phyloP scores from a whole-genome alignment of 805 yeast genomes.

The Candida tallmaniae region DNA sequence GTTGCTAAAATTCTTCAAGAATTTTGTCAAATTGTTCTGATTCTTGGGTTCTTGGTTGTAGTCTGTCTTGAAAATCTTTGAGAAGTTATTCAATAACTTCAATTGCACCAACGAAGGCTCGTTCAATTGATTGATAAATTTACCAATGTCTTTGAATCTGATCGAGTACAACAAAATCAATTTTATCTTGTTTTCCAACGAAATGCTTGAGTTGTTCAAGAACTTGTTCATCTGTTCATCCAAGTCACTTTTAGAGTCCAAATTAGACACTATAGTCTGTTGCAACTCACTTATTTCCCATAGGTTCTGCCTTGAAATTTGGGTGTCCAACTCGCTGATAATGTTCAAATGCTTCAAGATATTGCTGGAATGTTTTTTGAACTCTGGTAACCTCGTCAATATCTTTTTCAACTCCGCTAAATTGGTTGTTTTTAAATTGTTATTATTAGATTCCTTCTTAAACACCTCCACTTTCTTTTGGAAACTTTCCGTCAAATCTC shows the following conservation, averaged over 20 bases:
- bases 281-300: slow-evolving; percentile 90
- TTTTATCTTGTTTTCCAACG: slow-evolving; percentile 60
- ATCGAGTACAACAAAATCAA: slow-evolving; percentile 70
- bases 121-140: slow-evolving; percentile 22
- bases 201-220: slow-evolving; percentile 39
- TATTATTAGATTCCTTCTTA: slow-evolving; percentile 75
- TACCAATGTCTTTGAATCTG: slow-evolving; percentile 36
- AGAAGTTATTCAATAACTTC: slow-evolving; percentile 26
- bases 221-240: slow-evolving; percentile 51
- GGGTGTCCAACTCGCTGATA: slow-evolving; percentile 79
- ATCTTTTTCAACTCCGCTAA: slow-evolving; percentile 88
- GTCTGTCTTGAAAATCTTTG: slow-evolving; percentile 20
- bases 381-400: slow-evolving; percentile 91
- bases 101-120: slow-evolving; percentile 34
- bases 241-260: slow-evolving; percentile 36
- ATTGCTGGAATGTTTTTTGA: slow-evolving; percentile 79
- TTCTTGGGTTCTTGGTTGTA: slow-evolving; percentile 27
- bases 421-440: slow-evolving; percentile 58
- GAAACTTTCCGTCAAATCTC: slow-evolving; percentile 86
- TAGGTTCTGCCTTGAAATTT: slow-evolving; percentile 57
- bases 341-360: slow-evolving; percentile 90
- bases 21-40: slow-evolving; percentile 15
- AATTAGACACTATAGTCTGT: slow-evolving; percentile 68
- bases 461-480: slow-evolving; percentile 80
- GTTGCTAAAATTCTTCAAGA: slow-evolving; percentile 12